Conservation (phyloP, 2,329 filamentous ascomycete genomes). For the Rutstroemia sp. region DNA sequence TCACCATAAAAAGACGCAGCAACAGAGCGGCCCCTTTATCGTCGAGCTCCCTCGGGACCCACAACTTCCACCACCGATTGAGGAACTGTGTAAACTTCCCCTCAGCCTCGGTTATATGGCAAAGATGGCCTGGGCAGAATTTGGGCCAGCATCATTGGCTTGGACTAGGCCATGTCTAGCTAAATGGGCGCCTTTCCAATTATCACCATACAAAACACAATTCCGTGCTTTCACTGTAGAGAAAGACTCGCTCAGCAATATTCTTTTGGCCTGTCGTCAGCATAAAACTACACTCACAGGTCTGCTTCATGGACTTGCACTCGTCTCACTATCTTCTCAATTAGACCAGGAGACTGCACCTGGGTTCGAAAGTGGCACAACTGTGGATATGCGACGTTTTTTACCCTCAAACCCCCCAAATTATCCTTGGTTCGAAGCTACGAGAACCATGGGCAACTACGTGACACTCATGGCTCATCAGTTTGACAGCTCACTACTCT, state of each 20-base stretch:
- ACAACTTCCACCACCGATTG: not conserved
- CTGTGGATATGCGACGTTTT: not conserved
- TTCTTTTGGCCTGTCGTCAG: not conserved
- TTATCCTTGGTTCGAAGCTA: not conserved
- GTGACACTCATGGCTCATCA: not conserved
- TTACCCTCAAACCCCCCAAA: not conserved
- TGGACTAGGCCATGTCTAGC: not conserved
- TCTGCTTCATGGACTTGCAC: not conserved
- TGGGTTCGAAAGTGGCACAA: not conserved
- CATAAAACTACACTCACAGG: not conserved
- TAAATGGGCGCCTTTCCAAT: not conserved
- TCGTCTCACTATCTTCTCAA: not conserved
- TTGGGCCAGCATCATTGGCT: not conserved
- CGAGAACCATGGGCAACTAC: not conserved
- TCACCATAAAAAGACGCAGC: not conserved
- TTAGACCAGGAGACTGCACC: not conserved
- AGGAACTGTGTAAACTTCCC: not conserved
- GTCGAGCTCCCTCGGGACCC: not conserved
- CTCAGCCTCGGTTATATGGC: not conserved
- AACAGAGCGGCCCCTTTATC: not conserved
- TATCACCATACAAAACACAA: not conserved
- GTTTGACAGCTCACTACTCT: not conserved
- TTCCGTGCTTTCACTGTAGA: not conserved
- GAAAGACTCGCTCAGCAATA: not conserved
- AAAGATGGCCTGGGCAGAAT: not conserved